Base-by-base conservation (phyloP, 306 rosid species). In the Dalbergia cochinchinensis region DNA sequence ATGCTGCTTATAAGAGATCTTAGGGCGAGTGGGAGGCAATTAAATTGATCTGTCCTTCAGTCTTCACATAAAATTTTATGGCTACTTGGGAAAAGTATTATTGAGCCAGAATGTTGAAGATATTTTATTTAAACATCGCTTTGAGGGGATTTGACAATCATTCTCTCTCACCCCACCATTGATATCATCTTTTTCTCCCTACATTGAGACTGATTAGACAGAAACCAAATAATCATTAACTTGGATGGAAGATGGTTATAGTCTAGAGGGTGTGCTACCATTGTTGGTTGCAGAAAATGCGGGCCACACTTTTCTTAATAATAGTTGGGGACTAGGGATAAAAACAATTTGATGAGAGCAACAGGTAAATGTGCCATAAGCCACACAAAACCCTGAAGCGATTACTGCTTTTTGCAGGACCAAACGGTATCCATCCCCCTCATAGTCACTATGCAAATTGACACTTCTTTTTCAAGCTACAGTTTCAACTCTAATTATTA, bases 101-200 rank as follows among this genome's bases (percentile, higher is more conserved):
- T 45, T 35, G 76, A 81, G 78, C 71, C 71, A 54, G 83, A 66
- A 63, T 41, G 11, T 54, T 37, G 26, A 77, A 85, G 82, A 83
- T 81, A 83, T 85, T 69, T 78, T 83, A 84, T 82, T 42, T 54
- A 59, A 81, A 82, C 65, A 83, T 83, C 74, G 22, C 81, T 81
- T 79, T 35, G 42, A 45, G 87, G 90, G 90, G 90, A 89, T 88
- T 84, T 79, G 62, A 80, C 79, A 74, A 87, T 91, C 82, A 91
- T 91, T 79, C 80, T 26, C 73, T 82, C 71, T 61, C 85, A 79
- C 87, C 87, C 83, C 88, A 83, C 89, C 74, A 60, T 78, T 71
- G 77, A 85, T 85, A 35, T 41, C 80, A 80, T 44, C 55, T 81
- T 69, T 57, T 55, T 66, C 82, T 73, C 59, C 77, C 73, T 55